These are phyloP conservation scores for Oidiodendron maius DNA, from an alignment of 495 filamentous ascomycete genomes.

Conservation along the genomic window DNA sequence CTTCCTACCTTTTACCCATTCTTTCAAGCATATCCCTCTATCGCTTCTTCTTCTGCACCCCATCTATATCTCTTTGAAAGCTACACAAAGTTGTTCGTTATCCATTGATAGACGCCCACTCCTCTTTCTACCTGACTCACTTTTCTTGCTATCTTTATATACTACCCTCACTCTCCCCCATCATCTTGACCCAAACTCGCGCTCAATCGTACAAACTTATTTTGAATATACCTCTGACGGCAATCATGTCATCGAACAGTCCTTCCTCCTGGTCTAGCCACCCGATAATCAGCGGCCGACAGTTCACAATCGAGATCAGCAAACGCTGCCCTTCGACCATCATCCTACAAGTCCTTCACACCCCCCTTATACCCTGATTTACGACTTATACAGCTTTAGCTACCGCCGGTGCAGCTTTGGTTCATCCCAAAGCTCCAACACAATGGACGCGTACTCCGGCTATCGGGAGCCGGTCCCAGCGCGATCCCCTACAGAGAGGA, in stretches of 20 bases:
- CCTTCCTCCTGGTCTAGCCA: constrained; percentile 13
- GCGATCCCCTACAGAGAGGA: constrained; percentile 43
- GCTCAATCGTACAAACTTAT: constrained; percentile 22
- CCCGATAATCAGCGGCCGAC: constrained; percentile 21
- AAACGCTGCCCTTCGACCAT: constrained; percentile 9
- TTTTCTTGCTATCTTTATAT: constrained; percentile 21
- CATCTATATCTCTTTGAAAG: constrained; percentile 18
- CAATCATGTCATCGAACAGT: constrained; percentile 29
- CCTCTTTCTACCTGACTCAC: constrained; percentile 15
- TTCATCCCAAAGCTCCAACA: background rate
- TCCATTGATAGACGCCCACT: constrained; percentile 20
- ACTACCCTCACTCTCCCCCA: constrained; percentile 12
- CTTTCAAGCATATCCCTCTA: constrained; percentile 1
- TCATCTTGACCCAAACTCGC: constrained; percentile 14
- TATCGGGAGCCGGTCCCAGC: constrained; percentile 27
- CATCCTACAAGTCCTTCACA: constrained; percentile 7
- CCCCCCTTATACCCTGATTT: background rate
- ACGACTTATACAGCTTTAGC: background rate
- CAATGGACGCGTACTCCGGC: constrained; percentile 19
- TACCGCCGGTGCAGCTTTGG: background rate
- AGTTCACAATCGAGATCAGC: constrained; percentile 13
- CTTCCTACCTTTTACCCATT: constrained; percentile 22
- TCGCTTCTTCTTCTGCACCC: constrained; percentile 15
- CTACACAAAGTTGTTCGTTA: constrained; percentile 22
- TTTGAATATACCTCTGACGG: constrained; percentile 29